Base-by-base conservation (phyloP, 75 land plant species). In the Larix kaempferi region DNA sequence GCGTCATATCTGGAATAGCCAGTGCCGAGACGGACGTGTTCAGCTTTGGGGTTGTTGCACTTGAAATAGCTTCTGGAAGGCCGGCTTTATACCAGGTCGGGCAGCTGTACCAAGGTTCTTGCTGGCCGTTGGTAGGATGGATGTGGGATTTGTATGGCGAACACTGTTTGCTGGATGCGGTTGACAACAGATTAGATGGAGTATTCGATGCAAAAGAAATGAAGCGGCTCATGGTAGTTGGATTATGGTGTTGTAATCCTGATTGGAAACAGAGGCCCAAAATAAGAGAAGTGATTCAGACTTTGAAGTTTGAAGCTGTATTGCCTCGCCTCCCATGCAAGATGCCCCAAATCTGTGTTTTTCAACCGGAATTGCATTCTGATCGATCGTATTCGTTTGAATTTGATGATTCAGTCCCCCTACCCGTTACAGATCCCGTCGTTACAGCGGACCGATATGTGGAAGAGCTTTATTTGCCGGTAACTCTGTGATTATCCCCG, bases 191-290 rank as follows among this genome's bases (percentile, higher is more conserved):
- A 49, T 49, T 49, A 49, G 15, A 78, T 54, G 16, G 52, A 10
- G 2, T 10, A 49, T 82, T 79, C 49, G 73, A 79, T 22, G 23
- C 26, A 62, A 64, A n/a, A 64, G 90, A 93, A 76, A 83, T 90
- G 90, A 79, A 73, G 81, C 60, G 83, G 61, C 52, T 88, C 78
- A 77, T 93, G n/a, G 79, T 75, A 35, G 85, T 93, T 15, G 96
- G 92, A 33, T 81, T 91, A 13, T 76, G 77, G 29, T 89, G 94
- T 57, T 84, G 75, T 49, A 89, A 93, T 59, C 92, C 91, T 13
- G 83, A 89, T 66, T 64, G 80, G 19, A 71, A 71, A 61, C 60
- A 75, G 29, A 84, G 94, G 79, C 96, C 96, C 19, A 73, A 56
- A 7, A 86, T 91, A 83, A 88, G 82, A 73, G 77, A 86, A 64